A percentile compares a stretch with the other conserved stretches of the same genome.
These are phyloP conservation scores for Serendipita indica DNA, from an alignment of 768 basidiomycete species.

Conservation along the genomic window DNA sequence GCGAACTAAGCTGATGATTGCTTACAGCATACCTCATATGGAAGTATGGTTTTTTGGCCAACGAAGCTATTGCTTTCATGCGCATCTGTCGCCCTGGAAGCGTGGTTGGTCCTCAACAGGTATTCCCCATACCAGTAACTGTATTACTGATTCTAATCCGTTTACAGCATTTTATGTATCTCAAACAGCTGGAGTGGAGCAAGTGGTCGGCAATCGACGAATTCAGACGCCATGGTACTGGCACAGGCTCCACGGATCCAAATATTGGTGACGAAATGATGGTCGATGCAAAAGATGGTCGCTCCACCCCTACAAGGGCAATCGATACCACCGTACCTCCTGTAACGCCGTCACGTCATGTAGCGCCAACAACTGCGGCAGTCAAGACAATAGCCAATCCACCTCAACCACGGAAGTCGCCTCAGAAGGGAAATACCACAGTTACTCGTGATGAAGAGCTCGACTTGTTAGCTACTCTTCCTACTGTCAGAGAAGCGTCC, in stretches of 20 bases:
- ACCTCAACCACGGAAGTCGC: constrained; percentile 80
- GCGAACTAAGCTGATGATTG: neutral
- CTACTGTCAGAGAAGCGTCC: no score
- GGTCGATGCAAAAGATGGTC: constrained; percentile 21
- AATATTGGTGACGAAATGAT: constrained; percentile 44
- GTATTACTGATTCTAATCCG: constrained; percentile 13
- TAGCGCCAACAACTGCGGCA: constrained; percentile 52
- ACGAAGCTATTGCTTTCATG: constrained; percentile 96
- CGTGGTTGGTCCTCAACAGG: constrained; percentile 79
- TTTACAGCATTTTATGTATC: constrained; percentile 69
- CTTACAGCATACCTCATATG: constrained; percentile 78
- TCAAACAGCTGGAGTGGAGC: constrained; percentile 86
- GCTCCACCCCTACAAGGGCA: constrained; percentile 16
- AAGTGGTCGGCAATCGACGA: constrained; percentile 88
- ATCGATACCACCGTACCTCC: constrained; percentile 36
- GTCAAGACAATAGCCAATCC: constrained; percentile 61
- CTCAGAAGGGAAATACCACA: constrained; percentile 19
- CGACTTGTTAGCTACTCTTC: constrained; percentile 34
- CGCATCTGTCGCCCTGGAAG: constrained; percentile 90
- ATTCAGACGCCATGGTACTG: constrained; percentile 47
- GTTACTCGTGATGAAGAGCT: constrained; percentile 33
- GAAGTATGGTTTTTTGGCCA: constrained; percentile 95
- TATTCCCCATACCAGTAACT: constrained; percentile 6
- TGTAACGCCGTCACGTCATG: constrained; percentile 67
- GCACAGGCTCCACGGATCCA: constrained; percentile 64